These are phyloP conservation scores for Neurospora terricola DNA, from an alignment of 495 filamentous ascomycete genomes.

Conservation along the genomic window DNA sequence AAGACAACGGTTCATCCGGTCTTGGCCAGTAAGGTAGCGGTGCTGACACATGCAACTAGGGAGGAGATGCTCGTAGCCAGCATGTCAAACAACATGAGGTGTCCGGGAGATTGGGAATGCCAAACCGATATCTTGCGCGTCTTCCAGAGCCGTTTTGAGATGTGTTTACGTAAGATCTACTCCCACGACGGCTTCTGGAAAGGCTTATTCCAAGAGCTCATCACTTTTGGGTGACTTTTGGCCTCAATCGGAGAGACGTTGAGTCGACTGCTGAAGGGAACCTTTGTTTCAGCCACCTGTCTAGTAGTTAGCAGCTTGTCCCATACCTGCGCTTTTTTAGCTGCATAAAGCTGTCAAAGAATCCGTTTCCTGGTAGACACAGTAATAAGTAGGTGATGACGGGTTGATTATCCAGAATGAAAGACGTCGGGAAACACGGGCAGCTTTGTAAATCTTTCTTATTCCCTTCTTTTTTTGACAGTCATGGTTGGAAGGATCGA, in stretches of 20 bases:
- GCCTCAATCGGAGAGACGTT: neutral
- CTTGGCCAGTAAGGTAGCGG: neutral
- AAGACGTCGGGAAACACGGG: neutral
- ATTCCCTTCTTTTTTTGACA: no score
- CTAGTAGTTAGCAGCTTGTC: no score
- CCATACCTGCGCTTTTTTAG: neutral
- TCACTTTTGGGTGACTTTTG: neutral
- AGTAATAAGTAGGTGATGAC: neutral
- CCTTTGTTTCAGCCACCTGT: neutral
- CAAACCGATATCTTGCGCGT: neutral
- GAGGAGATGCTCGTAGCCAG: neutral
- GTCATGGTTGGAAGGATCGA: neutral
- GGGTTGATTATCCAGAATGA: neutral
- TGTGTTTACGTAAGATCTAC: neutral
- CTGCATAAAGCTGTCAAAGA: neutral
- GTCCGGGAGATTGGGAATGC: neutral
- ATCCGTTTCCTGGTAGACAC: neutral
- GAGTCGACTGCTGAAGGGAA: neutral
- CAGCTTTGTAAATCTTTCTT: neutral
- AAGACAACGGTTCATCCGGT: neutral
- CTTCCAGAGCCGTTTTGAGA: neutral
- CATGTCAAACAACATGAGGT: neutral
- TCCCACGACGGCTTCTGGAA: neutral
- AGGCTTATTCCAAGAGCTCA: neutral
- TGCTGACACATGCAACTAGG: neutral